Conservation (phyloP, 2,329 filamentous ascomycete species). For the Dichotomopilus funicola region DNA sequence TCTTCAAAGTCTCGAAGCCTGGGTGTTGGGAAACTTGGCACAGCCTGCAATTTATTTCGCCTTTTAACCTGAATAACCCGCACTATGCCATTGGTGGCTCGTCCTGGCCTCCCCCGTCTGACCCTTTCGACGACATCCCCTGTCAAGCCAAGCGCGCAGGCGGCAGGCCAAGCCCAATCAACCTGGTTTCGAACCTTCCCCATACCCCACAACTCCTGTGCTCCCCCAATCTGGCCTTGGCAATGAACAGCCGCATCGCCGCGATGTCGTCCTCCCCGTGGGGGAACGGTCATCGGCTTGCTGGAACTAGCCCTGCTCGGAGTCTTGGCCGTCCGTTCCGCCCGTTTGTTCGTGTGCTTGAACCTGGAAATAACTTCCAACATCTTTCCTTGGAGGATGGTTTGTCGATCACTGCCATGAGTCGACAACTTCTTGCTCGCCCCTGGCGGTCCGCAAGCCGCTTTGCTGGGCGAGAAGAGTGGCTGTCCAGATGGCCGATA, state of each 20-base stretch:
- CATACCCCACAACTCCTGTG: not conserved
- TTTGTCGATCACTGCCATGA: not conserved
- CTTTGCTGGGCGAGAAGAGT: too few species aligned
- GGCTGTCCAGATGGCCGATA: not conserved
- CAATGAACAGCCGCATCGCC: not conserved
- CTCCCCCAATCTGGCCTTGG: not conserved
- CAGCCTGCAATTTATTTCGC: not conserved
- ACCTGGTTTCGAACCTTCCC: not conserved
- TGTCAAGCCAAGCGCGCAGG: not conserved
- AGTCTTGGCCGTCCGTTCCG: constrained; percentile 4
- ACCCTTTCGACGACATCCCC: not conserved
- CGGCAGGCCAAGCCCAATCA: not conserved
- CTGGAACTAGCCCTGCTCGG: not conserved
- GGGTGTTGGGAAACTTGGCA: not conserved
- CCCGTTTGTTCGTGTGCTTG: not conserved
- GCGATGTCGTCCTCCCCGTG: not conserved
- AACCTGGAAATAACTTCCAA: not conserved
- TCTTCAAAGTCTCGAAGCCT: not conserved
- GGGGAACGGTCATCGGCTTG: not conserved
- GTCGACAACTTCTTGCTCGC: not conserved
- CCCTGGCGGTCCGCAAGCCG: constrained; percentile 4
- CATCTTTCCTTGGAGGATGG: not conserved
- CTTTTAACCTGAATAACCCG: constrained; percentile 5
- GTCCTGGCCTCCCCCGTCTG: not conserved
- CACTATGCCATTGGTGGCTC: constrained; percentile 2